Base-by-base conservation (phyloP, 2,329 filamentous ascomycete species). In the Apiospora malaysiana region DNA sequence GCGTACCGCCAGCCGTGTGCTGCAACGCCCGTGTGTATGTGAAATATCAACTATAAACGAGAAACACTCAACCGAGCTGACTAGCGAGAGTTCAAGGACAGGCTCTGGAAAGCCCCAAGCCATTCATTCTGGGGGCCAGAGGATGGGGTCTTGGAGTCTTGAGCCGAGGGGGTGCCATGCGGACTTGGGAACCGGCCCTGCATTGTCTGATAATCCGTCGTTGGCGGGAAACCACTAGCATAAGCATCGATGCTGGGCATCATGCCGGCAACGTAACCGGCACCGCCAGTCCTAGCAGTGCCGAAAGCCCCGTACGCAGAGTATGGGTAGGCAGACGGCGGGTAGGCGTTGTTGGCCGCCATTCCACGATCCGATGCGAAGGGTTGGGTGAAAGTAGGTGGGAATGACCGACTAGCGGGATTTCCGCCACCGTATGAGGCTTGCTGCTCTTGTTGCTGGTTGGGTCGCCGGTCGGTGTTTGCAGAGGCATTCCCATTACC, bases 41-140 rank as follows among this genome's bases (percentile, higher is more conserved):
- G 27, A 42, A 68, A 70, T 59, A 66, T 65, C 78, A 78, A 67
- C 77, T 78, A 78, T 75, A 67, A 78, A 79, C 76, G 76, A 78
- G 76, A 80, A 78, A 71, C 43, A 71, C 77, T 77, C 51, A 46
- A 45, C 69, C 70, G 71, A 68, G 72, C 71, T 40, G n/a, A 27
- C 76, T 70, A 89, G 72, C 87, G 87, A 74, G 89, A 88, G 77
- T 92, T 92, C 73, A 94, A 86, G 2, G 92, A 94, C 23, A 94
- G 83, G 12, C 92, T 89, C 79, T 94, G 92, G 79, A 94, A 93
- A 7, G 86, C 82, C 69, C 84, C 83, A 37, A 86, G 82, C 91
- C 91, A 93, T 68, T 92, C 90, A 66, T 85, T 83, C 76, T 86
- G 85, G 42, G 80, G 79, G 68, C 80, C 78, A 71, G 87, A 81